Conservation (phyloP, 306 rosid genomes). For the Hippophae rhamnoides region DNA sequence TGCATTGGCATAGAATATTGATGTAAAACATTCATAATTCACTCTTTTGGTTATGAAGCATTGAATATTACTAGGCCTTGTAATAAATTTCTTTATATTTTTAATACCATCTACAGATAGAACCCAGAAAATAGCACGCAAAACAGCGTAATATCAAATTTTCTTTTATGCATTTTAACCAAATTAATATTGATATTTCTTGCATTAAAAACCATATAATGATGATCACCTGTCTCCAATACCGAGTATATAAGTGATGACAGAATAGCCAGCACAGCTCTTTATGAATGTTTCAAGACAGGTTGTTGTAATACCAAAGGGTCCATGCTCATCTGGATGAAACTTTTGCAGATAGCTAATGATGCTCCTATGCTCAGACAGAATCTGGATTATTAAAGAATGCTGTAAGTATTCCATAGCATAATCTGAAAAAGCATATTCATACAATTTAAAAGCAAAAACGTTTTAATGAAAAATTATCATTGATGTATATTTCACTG, state of each 20-base stretch:
- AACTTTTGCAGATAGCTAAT: conserved; percentile 86
- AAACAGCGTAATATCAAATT: no score
- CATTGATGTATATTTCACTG: no score
- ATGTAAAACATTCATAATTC: no score
- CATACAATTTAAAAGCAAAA: conserved; percentile 4
- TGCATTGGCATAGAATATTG: no score
- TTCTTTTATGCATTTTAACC: no score
- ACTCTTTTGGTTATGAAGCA: no score
- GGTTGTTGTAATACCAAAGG: conserved; percentile 83
- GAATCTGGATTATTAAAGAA: conserved; percentile 48
- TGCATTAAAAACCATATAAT: no score
- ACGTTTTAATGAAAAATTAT: conserved; percentile 11
- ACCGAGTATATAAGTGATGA: conserved; percentile 94
- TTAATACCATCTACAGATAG: no score
- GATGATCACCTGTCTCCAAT: conserved; percentile 87
- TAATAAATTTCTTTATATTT: no score
- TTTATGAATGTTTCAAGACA: conserved; percentile 97
- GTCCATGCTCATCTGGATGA: conserved; percentile 97
- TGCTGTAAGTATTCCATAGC: conserved; percentile 16
- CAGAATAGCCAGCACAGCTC: conserved; percentile 99
- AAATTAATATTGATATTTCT: background rate
- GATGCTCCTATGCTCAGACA: conserved; percentile 92
- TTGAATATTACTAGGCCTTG: no score
- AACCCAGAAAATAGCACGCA: no score
- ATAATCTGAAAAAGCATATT: background rate